Evolutionary conservation across 306 rosid species (phyloP), one percentile per base, ranked within the genome.

Genomic region (Begonia peltatifolia): DNA sequence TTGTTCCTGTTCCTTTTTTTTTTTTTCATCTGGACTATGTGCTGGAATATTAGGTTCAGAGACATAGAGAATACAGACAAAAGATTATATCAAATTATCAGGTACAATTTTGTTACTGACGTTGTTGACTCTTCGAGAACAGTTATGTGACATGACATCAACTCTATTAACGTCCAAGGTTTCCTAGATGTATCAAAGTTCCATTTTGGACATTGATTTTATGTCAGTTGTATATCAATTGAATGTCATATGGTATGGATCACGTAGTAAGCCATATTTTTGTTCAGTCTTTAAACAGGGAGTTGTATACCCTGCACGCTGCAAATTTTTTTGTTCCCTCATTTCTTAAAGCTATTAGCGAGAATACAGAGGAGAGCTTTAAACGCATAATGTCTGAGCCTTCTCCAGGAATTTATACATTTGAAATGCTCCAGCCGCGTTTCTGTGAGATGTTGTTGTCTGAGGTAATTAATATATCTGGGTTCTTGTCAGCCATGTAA

Each of bases 391-490:
- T 83, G 79, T 25, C 53, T 9, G 92, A 86, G 55, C 82, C 85
- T 22, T 52, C 66, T 63, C 64, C 64, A 41, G 95, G 95, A 64
- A 61, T 90, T 66, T 90, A 73, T 72, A 70, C 79, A 2, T 90
- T 90, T 71, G 79, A 83, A 74, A 90, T 90, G 86, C 73, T 90
- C 69, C 94, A 75, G 65, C 99, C 93, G 17, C 64, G 56, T 11
- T 90, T 86, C 72, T 90, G 95, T 59, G 81, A 80, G 59, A 58
- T 72, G 92, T 68, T 90, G 63, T 55, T 79, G 54, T 58, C 86
- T n/a, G 99, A 90, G 99, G 99, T 90, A 80, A 62, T 56, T 86
- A 79, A 62, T 56, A 53, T 49, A 62, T 56, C 69, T 71, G 41
- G 61, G 54, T 48, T 53, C 59, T 56, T 55, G 53, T 48, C 61